Evolutionary conservation across 2,329 filamentous ascomycete genomes (phyloP), one percentile per base, ranked within the genome.

Genomic region (Aureobasidium sp.): DNA sequence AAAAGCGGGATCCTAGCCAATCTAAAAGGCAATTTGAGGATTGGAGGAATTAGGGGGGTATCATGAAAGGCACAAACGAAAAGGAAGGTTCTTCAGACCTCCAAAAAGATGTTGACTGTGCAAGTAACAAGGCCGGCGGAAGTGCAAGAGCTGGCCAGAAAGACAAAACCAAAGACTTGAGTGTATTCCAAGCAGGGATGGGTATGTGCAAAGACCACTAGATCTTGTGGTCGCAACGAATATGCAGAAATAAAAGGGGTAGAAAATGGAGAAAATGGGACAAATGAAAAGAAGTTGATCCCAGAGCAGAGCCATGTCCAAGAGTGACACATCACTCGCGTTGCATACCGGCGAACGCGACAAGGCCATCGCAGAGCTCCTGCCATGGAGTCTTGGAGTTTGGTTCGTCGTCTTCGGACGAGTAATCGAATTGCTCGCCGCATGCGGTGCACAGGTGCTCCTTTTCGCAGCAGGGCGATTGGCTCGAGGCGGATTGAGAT

Each of bases 321-420:
- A 32, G 27, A 25, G 37, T 36, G 53, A 27, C 11, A 2, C n/a
- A 34, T 58, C 42, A 61, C 30, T 66, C 66, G 42, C 68, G 68
- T 27, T 63, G 66, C 63, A 73, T 68, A 16, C 72, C 72, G 16
- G 71, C 71, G 50, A 73, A 66, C 53, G 66, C 67, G 16, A 65
- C 63, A 57, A 73, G 54, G 27, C 69, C 67, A 27, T 68, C 66
- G 68, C 71, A 74, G 7, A 74, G 66, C 61, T 74, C 72, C 54
- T 67, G 67, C 69, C 71, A 72, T 5, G 72, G 70, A n/a, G 67
- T 69, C 60, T 67, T 71, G 11, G 62, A 59, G 29, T 61, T 21
- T 5, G 36, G 9, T 27, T 42, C 57, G 13, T 59, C 55, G 8
- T 61, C 62, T 54, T 55, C 41, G 36, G 42, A 63, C n/a, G 41